phyloP scores from a whole-genome alignment of 1,139 yeast genomes.

The Yamadazyma diddensiae region DNA sequence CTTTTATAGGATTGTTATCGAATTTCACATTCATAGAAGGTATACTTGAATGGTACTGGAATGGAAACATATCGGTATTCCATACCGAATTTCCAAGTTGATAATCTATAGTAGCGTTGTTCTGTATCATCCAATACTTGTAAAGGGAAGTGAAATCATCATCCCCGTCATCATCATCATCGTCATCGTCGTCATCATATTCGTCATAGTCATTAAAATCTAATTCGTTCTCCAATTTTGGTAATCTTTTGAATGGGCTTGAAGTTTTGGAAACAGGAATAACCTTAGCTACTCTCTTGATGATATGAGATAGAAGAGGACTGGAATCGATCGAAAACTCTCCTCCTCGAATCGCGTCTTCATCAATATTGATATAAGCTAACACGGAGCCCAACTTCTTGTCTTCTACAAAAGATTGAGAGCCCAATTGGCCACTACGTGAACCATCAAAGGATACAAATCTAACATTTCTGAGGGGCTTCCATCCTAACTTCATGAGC shows the following conservation, averaged over 20 bases:
- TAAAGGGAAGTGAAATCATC: constrained; percentile 29
- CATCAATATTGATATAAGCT: constrained; percentile 41
- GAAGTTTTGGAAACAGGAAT: constrained; percentile 34
- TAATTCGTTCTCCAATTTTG: constrained; percentile 8
- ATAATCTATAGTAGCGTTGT: constrained; percentile 30
- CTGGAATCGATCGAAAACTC: constrained; percentile 36
- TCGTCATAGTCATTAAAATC: constrained; percentile 14
- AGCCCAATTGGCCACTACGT: constrained; percentile 33
- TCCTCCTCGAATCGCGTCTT: constrained; percentile 39
- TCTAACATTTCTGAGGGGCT: constrained; percentile 40
- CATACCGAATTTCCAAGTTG: constrained; percentile 25
- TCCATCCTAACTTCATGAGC: constrained; percentile 39
- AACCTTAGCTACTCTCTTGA: constrained; percentile 28
- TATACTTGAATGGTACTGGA: constrained; percentile 31
- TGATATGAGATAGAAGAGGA: constrained; percentile 34
- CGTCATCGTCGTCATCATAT: constrained; percentile 9
- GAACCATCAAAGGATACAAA: constrained; percentile 47
- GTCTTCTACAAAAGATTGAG: constrained; percentile 25
- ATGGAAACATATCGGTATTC: constrained; percentile 29
- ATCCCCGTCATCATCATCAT: constrained; percentile 20
- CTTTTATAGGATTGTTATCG: constrained; percentile 28
- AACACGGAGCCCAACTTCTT: constrained; percentile 25
- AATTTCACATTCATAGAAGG: constrained; percentile 39
- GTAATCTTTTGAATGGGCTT: constrained; percentile 11
- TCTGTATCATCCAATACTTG: constrained; percentile 38